These are phyloP conservation scores for Spathaspora gorwiae DNA, from an alignment of 805 yeast species.

Conservation along the genomic window DNA sequence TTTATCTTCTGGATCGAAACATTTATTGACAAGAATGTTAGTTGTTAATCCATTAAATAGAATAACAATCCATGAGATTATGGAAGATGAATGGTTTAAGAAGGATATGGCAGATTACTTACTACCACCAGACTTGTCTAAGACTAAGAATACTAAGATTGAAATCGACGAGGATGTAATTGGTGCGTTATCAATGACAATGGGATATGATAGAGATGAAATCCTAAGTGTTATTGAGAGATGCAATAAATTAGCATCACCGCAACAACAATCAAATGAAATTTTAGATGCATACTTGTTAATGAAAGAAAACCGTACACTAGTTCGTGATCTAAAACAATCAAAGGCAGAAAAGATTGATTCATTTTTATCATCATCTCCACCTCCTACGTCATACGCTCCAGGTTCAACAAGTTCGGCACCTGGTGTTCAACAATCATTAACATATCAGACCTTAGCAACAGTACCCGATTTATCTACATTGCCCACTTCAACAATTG, in stretches of 20 bases:
- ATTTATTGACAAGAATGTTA: conserved; percentile 79
- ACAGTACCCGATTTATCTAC: conserved; percentile 44
- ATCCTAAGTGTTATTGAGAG: conserved; percentile 66
- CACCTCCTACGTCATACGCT: conserved; percentile 44
- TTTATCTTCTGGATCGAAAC: conserved; percentile 79
- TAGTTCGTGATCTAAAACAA: conserved; percentile 63
- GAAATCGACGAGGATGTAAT: conserved; percentile 75
- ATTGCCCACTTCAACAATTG: conserved; percentile 75
- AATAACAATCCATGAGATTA: conserved; percentile 85
- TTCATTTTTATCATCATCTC: conserved; percentile 55
- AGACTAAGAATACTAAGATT: conserved; percentile 31
- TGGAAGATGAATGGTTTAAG: conserved; percentile 93
- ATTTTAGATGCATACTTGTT: conserved; percentile 81
- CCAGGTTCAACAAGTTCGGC: conserved; percentile 26
- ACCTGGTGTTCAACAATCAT: conserved; percentile 42
- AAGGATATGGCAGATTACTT: conserved; percentile 76
- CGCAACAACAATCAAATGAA: conserved; percentile 50
- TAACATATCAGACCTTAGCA: conserved; percentile 45
- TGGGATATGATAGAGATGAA: conserved; percentile 88
- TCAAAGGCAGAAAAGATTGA: conserved; percentile 50
- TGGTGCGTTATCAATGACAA: conserved; percentile 65
- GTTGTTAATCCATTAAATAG: conserved; percentile 93
- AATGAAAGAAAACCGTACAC: conserved; percentile 71
- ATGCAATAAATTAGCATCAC: conserved; percentile 33
- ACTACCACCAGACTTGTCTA: conserved; percentile 50